These are phyloP conservation scores for Leccinum longicurvipes DNA, from an alignment of 768 basidiomycete genomes.

Conservation along the genomic window DNA sequence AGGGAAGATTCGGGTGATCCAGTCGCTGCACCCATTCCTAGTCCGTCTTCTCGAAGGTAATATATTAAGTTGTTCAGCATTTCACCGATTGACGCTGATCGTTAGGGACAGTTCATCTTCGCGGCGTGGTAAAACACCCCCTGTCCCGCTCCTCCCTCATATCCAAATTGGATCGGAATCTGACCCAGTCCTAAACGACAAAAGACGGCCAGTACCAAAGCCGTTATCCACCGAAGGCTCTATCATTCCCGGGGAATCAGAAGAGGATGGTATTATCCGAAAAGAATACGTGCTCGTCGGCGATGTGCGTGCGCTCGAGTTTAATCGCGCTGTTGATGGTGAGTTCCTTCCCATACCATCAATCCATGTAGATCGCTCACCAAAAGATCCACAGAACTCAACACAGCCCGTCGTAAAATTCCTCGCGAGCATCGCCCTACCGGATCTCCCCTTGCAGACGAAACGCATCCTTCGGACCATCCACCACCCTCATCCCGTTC, in stretches of 20 bases:
- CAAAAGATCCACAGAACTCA: constrained; percentile 51
- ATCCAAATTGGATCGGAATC: constrained; percentile 11
- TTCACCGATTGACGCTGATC: neutral
- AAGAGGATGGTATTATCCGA: constrained; percentile 75
- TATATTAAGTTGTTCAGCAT: neutral
- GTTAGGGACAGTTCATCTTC: constrained; percentile 10
- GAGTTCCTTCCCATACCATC: constrained; percentile 20
- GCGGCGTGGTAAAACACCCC: constrained; percentile 18
- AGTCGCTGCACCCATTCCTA: neutral
- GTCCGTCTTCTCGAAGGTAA: constrained; percentile 23
- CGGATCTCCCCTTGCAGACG: constrained; percentile 49
- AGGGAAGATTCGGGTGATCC: constrained; percentile 23
- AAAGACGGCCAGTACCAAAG: constrained; percentile 15
- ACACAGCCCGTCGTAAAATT: constrained; percentile 53
- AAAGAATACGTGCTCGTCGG: constrained; percentile 94
- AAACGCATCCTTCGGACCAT: constrained; percentile 37
- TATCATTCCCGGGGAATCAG: constrained; percentile 76
- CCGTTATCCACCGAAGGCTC: constrained; percentile 56
- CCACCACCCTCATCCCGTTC: constrained; percentile 26
- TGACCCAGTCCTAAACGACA: constrained; percentile 7
- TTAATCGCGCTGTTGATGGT: constrained; percentile 92
- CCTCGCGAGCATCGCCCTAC: constrained; percentile 53
- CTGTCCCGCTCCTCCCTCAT: constrained; percentile 10
- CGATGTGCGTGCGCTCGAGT: constrained; percentile 86
- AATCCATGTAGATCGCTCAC: constrained; percentile 9